A percentile compares a stretch with the other conserved stretches of the same genome.
Evolutionary conservation across 139 green algal genomes (phyloP).

Genomic region (Nannochloris sp.): DNA sequence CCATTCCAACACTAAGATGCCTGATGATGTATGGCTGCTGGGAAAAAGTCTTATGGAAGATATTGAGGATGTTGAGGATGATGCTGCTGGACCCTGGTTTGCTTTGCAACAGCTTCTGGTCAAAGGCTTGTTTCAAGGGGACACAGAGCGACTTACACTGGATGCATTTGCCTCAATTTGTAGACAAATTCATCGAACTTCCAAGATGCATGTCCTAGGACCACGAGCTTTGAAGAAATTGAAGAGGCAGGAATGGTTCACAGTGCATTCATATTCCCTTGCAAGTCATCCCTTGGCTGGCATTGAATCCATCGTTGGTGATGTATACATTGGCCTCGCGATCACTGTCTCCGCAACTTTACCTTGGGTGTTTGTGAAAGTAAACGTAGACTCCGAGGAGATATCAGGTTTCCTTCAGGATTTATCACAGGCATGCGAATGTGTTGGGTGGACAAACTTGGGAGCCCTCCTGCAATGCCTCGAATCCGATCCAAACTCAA

Average conservation of each 20-base stretch:
- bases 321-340: slow-evolving; percentile 42
- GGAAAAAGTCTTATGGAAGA: slow-evolving; percentile 18
- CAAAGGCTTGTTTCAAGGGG: slow-evolving; percentile 60
- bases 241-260: not conserved
- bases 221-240: not conserved
- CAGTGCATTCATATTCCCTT: too few relatives aligned
- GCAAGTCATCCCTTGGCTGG: not conserved
- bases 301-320: not conserved
- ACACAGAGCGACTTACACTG: slow-evolving; percentile 49
- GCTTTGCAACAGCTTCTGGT: slow-evolving; percentile 70
- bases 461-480: slow-evolving; percentile 20
- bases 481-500: not conserved
- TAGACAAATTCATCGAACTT: slow-evolving; percentile 9
- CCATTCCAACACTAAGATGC: not conserved
- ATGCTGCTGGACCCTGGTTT: slow-evolving; percentile 18
- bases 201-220: not conserved
- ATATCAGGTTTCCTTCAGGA: slow-evolving; percentile 14
- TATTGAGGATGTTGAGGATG: slow-evolving; percentile 1
- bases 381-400: slow-evolving; percentile 12
- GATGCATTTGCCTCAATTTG: slow-evolving; percentile 34
- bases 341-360: slow-evolving; percentile 55
- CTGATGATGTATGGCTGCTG: not conserved
- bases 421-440: slow-evolving; percentile 19
- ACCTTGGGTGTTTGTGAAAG: slow-evolving; percentile 61
- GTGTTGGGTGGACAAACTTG: slow-evolving; percentile 32